A percentile compares a stretch with the other conserved stretches of the same genome.
phyloP scores from a whole-genome alignment of 129 eudicot species.

The Pseudognaphalium luteoalbum region DNA sequence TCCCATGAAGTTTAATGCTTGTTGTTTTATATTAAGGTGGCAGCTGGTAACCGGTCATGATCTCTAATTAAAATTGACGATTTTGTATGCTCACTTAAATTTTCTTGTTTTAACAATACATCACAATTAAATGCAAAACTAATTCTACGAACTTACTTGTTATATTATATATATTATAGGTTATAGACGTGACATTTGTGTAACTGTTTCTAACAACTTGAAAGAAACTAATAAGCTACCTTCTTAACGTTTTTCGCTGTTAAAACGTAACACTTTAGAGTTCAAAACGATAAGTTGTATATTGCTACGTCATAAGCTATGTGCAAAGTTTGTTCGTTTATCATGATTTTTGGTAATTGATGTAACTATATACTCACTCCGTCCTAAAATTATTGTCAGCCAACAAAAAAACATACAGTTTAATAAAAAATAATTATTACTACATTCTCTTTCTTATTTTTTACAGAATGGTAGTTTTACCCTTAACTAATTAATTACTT shows the following conservation, averaged over 20 bases:
- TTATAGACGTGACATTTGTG: constrained; percentile 22
- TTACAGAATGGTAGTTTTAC: too few relatives aligned
- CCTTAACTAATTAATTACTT: too few relatives aligned
- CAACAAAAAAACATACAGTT: too few relatives aligned
- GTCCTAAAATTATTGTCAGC: too few relatives aligned
- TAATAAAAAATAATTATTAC: too few relatives aligned
- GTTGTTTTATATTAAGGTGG: constrained; percentile 25
- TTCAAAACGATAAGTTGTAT: neutral
- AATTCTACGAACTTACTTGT: neutral
- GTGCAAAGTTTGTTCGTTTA: too few relatives aligned
- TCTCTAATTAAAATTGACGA: constrained; percentile 16
- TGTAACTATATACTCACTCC: too few relatives aligned
- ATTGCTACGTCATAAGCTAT: too few relatives aligned
- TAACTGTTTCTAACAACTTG: constrained; percentile 10
- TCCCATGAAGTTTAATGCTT: constrained; percentile 25
- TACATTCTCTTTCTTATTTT: too few relatives aligned
- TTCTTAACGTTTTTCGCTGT: neutral
- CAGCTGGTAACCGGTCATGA: constrained; percentile 21
- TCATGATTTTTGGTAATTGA: too few relatives aligned
- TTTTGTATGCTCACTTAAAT: constrained; percentile 19
- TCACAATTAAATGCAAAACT: constrained; percentile 14
- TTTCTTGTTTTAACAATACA: constrained; percentile 10
- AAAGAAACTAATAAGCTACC: neutral
- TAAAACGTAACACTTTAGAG: neutral
- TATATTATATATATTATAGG: too few relatives aligned